Percentiles rank a stretch among this genome's conserved stretches.
These are phyloP conservation scores for Cinchona pubescens DNA, from an alignment of 257 asterid genomes.

Conservation along the genomic window DNA sequence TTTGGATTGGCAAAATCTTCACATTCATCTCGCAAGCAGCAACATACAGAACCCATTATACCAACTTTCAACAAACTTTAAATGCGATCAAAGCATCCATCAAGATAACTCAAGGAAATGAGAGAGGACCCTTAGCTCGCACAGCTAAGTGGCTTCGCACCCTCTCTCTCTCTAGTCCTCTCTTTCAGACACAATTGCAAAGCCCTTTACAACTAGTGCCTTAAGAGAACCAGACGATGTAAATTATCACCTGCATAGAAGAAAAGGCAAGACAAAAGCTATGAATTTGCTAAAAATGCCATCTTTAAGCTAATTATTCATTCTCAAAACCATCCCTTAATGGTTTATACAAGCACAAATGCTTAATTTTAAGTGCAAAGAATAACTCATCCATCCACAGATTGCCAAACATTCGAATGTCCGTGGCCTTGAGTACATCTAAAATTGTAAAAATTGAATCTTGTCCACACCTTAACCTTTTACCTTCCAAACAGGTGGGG, in stretches of 20 bases:
- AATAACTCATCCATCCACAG: neutral
- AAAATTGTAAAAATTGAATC: slow-evolving; percentile 1
- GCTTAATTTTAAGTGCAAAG: neutral
- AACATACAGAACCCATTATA: slow-evolving; percentile 82
- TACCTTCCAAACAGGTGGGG: neutral
- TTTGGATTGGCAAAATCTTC: slow-evolving; percentile 66
- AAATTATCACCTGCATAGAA: slow-evolving; percentile 11
- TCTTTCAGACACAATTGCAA: slow-evolving; percentile 4
- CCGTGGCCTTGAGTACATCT: neutral
- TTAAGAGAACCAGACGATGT: neutral
- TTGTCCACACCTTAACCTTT: neutral
- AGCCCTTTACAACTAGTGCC: slow-evolving; percentile 1
- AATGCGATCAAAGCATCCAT: slow-evolving; percentile 13
- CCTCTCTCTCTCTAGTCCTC: slow-evolving; percentile 34
- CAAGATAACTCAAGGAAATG: slow-evolving; percentile 6
- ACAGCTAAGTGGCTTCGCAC: slow-evolving; percentile 30
- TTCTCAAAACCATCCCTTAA: neutral
- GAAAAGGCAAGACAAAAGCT: neutral
- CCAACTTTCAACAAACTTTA: slow-evolving; percentile 22
- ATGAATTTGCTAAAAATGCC: neutral
- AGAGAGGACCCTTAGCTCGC: slow-evolving; percentile 65
- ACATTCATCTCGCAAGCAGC: slow-evolving; percentile 71
- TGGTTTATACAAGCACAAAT: neutral
- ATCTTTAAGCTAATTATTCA: neutral
- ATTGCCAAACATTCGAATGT: neutral